Evolutionary conservation across 805 yeast species (phyloP), one percentile per base, ranked within the genome.

Genomic region (Kuraishia ogatae): DNA sequence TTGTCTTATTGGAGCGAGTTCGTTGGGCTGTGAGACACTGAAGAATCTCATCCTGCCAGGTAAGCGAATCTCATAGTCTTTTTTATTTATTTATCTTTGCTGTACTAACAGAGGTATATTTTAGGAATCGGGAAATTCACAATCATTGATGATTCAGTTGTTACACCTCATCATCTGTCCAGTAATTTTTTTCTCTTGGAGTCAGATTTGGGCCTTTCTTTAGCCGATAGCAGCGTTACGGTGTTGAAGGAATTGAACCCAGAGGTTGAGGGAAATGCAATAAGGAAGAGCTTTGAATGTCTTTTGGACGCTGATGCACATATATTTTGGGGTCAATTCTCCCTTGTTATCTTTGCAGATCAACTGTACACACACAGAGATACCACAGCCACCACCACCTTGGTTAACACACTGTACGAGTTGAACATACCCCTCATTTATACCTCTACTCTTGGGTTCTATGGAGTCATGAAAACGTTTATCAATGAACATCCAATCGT

Each of bases 1-100:
- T 2, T 79, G 90, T 55, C 66, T 90, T 2, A 61, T 90, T 2
- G 80, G 82, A 50, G 82, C 83, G 4, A 73, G 81, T 1, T 63
- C 83, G 0, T 73, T 84, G 0, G 82, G 85, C 1, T 76, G 83
- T 2, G 98, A 93, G 66, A 69, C 81, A 2, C 66, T 87, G 46
- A 92, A 93, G 72, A 90, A 91, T 67, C 71, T 93, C 56, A 81
- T 87, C 1, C 72, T 93, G 20, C 92, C 96, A 0, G 89, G 82
- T 43, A 65, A 62, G 52, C 43, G n/a, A n/a, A n/a, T n/a, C n/a
- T n/a, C n/a, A n/a, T n/a, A n/a, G n/a, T n/a, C n/a, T n/a, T n/a
- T n/a, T n/a, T n/a, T n/a, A n/a, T n/a, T n/a, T n/a, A n/a, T n/a
- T n/a, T n/a, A n/a, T n/a, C n/a, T n/a, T n/a, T n/a, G n/a, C n/a